Percentiles rank a stretch among this genome's conserved stretches.
Evolutionary conservation across 805 yeast genomes (phyloP).

Genomic region (Saturnispora sanitii): DNA sequence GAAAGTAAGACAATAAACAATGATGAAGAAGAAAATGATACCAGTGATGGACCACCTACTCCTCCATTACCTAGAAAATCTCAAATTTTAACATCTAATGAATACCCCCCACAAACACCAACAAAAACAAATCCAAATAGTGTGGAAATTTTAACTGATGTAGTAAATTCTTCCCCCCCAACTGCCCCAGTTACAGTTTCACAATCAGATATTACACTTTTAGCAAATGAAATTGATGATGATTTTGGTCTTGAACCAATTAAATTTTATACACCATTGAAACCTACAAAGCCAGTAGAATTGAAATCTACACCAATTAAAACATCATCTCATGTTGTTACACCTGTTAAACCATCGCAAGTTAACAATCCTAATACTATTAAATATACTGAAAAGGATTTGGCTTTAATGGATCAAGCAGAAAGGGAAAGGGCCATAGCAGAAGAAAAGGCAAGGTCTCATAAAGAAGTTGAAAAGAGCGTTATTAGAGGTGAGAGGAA

Average conservation of each 20-base stretch:
- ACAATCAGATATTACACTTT: conserved; percentile 6
- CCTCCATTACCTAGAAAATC: conserved; percentile 17
- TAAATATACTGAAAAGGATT: conserved; percentile 27
- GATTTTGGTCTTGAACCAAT: conserved; percentile 4
- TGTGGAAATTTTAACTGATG: not conserved
- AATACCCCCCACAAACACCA: not conserved
- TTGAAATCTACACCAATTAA: conserved; percentile 3
- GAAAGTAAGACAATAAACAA: not conserved
- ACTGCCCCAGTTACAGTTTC: not conserved
- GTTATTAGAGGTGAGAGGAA: conserved; percentile 32
- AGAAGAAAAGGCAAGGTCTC: conserved; percentile 7
- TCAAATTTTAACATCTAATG: not conserved
- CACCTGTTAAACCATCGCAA: conserved; percentile 20
- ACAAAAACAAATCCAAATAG: not conserved
- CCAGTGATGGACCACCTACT: conserved; percentile 10
- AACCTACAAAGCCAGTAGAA: conserved; percentile 9
- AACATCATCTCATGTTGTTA: not conserved
- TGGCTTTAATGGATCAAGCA: conserved; percentile 16
- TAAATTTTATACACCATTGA: conserved; percentile 9
- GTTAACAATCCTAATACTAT: conserved; percentile 19
- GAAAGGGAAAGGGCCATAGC: conserved; percentile 13
- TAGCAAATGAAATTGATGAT: conserved; percentile 6
- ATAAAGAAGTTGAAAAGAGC: conserved; percentile 27
- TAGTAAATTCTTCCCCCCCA: not conserved
- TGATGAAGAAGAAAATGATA: not conserved